Evolutionary conservation across 306 rosid species (phyloP).

Genomic region (Inga oerstediana): DNA sequence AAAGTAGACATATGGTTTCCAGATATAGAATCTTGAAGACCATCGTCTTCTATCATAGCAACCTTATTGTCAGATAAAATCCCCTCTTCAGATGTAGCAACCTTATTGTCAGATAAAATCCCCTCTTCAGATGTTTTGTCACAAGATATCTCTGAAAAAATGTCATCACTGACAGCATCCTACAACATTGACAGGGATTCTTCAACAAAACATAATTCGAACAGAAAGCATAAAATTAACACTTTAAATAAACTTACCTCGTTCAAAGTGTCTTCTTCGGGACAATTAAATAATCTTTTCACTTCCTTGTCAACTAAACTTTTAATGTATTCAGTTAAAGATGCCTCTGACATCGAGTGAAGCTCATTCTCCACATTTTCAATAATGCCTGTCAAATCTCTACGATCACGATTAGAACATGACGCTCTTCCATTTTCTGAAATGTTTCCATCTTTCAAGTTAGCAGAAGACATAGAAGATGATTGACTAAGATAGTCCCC

Average conservation of each 20-base stretch:
- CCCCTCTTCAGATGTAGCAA: conserved; percentile 17
- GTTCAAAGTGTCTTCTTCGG: conserved; percentile 35
- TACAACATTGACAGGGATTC: conserved; percentile 48
- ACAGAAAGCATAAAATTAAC: conserved; percentile 17
- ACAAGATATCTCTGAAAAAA: conserved; percentile 36
- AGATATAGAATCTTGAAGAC: conserved; percentile 34
- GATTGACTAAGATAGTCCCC: conserved; percentile 41
- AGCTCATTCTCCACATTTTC: conserved; percentile 72
- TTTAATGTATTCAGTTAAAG: conserved; percentile 53
- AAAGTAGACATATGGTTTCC: conserved; percentile 49
- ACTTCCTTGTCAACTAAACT: conserved; percentile 62
- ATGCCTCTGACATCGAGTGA: conserved; percentile 60
- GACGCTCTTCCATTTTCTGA: conserved; percentile 38
- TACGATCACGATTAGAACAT: conserved; percentile 27
- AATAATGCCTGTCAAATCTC: conserved; percentile 52
- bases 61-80: conserved; percentile 30
- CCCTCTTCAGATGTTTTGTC: conserved; percentile 27
- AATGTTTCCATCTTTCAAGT: conserved; percentile 33
- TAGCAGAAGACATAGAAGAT: conserved; percentile 32
- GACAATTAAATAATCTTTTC: conserved; percentile 38
- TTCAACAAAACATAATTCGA: conserved; percentile 15
- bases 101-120: conserved; percentile 31
- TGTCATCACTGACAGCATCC: conserved; percentile 44
- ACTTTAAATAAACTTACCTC: conserved; percentile 51
- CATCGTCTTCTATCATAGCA: conserved; percentile 36